Percentiles rank a stretch among this genome's conserved stretches.
Evolutionary conservation across 176 grass and related monocot genomes (phyloP).

Genomic region (Hyparrhenia diplandra): DNA sequence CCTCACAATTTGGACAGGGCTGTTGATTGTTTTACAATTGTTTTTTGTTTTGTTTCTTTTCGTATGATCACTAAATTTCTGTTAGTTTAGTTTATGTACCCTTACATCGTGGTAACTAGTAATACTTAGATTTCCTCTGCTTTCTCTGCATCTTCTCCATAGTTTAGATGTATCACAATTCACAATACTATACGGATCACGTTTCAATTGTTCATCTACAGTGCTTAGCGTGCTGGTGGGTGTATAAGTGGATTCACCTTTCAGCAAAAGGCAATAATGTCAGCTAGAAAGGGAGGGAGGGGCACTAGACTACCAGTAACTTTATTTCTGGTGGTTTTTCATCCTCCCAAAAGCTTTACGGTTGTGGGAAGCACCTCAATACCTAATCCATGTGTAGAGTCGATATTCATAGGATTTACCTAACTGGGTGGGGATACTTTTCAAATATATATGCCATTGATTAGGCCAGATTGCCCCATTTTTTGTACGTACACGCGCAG

Average conservation of each 20-base stretch:
- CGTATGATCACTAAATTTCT: background rate
- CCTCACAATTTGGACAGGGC: background rate
- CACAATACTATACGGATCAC: background rate
- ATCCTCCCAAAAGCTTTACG: constrained; percentile 27
- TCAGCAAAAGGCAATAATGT: constrained; percentile 44
- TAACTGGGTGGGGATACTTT: background rate
- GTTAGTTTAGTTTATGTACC: background rate
- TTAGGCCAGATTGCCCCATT: constrained; percentile 3
- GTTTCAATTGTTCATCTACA: background rate
- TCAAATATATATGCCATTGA: background rate
- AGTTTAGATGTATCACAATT: background rate
- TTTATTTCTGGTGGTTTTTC: constrained; percentile 19
- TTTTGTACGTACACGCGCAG: background rate
- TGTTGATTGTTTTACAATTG: background rate
- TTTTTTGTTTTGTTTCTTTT: background rate
- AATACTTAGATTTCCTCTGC: background rate
- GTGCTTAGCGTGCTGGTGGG: constrained; percentile 18
- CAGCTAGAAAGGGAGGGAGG: constrained; percentile 1
- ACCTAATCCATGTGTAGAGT: constrained; percentile 32
- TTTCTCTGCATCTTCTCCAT: background rate
- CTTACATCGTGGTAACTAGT: background rate
- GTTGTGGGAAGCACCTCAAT: constrained; percentile 23
- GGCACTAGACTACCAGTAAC: constrained; percentile 19
- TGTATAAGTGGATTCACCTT: constrained; percentile 40
- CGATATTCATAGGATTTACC: constrained; percentile 19